These are phyloP conservation scores for Sporothrix variecibatus DNA, from an alignment of 2,329 filamentous ascomycete genomes.

Conservation along the genomic window DNA sequence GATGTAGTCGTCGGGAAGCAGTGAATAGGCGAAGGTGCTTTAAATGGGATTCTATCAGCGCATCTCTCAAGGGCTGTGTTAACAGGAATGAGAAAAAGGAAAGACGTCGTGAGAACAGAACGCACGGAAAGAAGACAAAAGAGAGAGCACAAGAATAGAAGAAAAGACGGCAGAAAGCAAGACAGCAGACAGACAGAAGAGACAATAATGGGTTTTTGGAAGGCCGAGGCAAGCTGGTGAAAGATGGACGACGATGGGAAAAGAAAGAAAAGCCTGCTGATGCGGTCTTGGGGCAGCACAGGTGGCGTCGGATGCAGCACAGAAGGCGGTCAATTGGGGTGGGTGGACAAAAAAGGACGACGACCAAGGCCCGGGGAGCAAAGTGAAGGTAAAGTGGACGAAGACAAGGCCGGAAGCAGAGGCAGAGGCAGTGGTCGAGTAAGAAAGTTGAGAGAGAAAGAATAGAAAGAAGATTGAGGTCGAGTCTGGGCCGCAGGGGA, in stretches of 20 bases:
- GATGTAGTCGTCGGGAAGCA: neutral
- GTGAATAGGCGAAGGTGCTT: neutral
- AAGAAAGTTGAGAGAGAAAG: neutral
- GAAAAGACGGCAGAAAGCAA: neutral
- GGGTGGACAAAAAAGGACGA: neutral
- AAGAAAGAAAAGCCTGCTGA: neutral
- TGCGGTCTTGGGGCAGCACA: neutral
- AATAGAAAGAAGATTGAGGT: neutral
- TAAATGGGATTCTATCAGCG: neutral
- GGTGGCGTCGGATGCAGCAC: slow-evolving; percentile 1
- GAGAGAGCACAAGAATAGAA: neutral
- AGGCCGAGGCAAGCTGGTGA: neutral
- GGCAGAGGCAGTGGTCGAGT: neutral
- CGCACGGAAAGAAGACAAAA: neutral
- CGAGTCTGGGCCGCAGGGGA: neutral
- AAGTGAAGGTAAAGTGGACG: neutral
- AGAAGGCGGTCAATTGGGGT: neutral
- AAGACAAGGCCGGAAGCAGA: neutral
- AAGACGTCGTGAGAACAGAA: neutral
- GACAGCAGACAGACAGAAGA: neutral
- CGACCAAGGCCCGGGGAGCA: neutral
- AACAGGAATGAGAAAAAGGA: neutral
- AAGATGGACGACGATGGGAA: neutral
- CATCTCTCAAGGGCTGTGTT: neutral
- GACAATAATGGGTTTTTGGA: neutral